Conservation (phyloP, 1,284 basidiomycete genomes). For the Apiotrichum brassicae region DNA sequence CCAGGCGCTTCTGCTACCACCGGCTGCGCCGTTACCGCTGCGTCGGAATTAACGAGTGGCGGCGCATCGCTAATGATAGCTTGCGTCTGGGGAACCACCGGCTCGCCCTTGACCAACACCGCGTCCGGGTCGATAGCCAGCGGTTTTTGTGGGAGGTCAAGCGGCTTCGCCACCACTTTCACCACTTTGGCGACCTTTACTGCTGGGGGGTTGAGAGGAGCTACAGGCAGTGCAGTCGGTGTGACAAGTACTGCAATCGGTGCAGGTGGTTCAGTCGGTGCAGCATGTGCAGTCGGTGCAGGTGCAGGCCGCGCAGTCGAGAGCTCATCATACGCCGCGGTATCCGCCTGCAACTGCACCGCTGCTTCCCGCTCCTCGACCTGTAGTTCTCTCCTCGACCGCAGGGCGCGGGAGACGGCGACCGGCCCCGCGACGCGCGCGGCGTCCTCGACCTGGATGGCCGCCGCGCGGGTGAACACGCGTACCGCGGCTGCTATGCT, state of each 20-base stretch:
- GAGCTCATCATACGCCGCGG: too few relatives aligned
- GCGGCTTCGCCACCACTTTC: not conserved
- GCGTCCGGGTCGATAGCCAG: not conserved
- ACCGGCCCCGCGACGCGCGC: slow-evolving; percentile 17
- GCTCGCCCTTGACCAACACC: too few relatives aligned
- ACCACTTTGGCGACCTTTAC: slow-evolving; percentile 2
- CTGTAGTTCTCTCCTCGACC: not conserved
- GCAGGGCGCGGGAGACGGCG: not conserved
- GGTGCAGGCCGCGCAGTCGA: too few relatives aligned
- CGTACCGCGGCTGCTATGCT: slow-evolving; percentile 29
- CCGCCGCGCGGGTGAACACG: slow-evolving; percentile 37
- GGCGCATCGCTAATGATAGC: too few relatives aligned
- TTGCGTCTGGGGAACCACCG: too few relatives aligned
- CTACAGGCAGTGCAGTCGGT: too few relatives aligned
- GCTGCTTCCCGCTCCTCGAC: not conserved
- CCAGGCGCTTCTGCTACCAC: too few relatives aligned
- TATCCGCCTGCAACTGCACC: too few relatives aligned
- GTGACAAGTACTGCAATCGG: not conserved
- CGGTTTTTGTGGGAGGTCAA: not conserved
- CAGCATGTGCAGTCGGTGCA: not conserved
- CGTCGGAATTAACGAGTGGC: too few relatives aligned
- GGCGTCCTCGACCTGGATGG: slow-evolving; percentile 41
- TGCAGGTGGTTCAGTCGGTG: not conserved
- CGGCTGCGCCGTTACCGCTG: too few relatives aligned
- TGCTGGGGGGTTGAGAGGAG: not conserved